A percentile compares a stretch with the other conserved stretches of the same genome.
These are phyloP conservation scores for Delitschia confertaspora DNA, from an alignment of 495 filamentous ascomycete species.

Conservation along the genomic window DNA sequence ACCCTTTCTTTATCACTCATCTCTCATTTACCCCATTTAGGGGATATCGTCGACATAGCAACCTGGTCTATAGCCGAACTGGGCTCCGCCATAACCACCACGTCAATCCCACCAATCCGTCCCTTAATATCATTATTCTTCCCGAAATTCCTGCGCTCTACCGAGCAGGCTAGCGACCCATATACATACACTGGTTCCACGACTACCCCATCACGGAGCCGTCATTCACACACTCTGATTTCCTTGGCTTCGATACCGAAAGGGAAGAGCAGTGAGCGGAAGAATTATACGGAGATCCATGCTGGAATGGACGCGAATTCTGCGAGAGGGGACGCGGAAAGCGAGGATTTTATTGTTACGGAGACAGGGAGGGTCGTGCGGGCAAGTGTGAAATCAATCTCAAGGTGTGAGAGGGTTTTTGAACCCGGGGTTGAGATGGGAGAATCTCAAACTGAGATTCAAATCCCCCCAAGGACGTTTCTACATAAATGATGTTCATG, in stretches of 20 bases:
- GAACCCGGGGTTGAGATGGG: too few species aligned
- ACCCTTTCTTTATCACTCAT: too few species aligned
- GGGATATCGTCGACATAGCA: neutral
- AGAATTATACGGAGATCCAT: neutral
- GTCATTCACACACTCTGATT: too few species aligned
- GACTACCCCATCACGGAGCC: too few species aligned
- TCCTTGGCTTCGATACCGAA: too few species aligned
- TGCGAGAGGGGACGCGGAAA: neutral
- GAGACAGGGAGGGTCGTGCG: neutral
- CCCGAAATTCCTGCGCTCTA: neutral
- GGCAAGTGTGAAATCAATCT: too few species aligned
- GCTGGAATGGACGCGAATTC: neutral
- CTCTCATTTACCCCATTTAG: too few species aligned
- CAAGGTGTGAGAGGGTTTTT: too few species aligned
- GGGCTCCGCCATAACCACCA: neutral
- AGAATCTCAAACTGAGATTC: too few species aligned
- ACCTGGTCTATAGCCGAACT: slow-evolving; percentile 6
- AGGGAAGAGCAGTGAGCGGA: neutral
- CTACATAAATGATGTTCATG: too few species aligned
- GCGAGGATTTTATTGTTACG: slow-evolving; percentile 1
- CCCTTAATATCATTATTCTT: neutral
- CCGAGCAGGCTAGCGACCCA: neutral
- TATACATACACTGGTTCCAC: too few species aligned
- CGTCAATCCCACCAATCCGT: neutral
- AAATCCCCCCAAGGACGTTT: too few species aligned